phyloP scores from a whole-genome alignment of 164 flowering plant genomes.

The Taxillus chinensis region DNA sequence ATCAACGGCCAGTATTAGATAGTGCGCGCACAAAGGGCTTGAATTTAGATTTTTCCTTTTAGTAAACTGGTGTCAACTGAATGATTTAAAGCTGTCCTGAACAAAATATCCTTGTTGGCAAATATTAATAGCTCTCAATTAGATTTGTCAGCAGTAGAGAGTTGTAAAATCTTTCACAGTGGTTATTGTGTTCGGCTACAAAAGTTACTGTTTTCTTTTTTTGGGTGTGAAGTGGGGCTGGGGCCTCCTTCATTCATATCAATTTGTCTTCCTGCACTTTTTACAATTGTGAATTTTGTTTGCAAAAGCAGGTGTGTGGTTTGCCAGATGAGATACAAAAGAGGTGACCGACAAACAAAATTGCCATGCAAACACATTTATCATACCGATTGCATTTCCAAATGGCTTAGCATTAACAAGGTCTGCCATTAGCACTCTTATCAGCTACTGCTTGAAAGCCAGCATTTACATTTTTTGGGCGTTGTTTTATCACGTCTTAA shows the following conservation, averaged over 20 bases:
- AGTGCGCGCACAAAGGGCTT: no score
- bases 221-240: no score
- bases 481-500: not conserved
- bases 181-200: no score
- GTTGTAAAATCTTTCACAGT: no score
- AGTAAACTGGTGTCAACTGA: not conserved
- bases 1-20: no score
- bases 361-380: not conserved
- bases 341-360: not conserved
- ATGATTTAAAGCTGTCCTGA: not conserved
- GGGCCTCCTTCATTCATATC: no score
- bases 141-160: no score
- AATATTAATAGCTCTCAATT: not conserved
- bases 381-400: not conserved
- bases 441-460: no score
- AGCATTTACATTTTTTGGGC: not conserved
- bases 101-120: not conserved
- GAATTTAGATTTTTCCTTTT: no score
- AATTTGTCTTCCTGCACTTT: no score
- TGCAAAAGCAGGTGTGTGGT: not conserved
- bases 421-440: not conserved
- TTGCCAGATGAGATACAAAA: constrained; percentile 4
- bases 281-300: not conserved
- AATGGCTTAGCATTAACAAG: constrained; percentile 3
- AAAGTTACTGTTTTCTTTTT: no score